phyloP scores from a whole-genome alignment of 768 basidiomycete species.

The Rubroboletus pulcherrimus region DNA sequence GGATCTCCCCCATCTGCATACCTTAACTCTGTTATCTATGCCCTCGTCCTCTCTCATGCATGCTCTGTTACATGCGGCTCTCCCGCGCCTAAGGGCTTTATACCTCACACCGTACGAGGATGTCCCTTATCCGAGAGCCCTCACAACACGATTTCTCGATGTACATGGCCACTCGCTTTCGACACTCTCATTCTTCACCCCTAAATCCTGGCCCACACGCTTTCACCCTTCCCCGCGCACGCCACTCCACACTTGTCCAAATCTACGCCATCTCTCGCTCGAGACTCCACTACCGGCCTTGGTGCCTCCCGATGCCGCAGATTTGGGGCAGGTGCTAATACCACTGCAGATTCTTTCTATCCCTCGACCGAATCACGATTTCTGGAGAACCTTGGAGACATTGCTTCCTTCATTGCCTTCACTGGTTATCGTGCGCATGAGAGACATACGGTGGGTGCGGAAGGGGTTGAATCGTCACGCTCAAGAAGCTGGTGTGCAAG shows the following conservation, averaged over 20 bases:
- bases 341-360: slow-evolving; percentile 66
- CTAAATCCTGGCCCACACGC: slow-evolving; percentile 63
- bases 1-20: slow-evolving; percentile 53
- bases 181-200: slow-evolving; percentile 64
- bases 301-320: slow-evolving; percentile 23
- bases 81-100: slow-evolving; percentile 62
- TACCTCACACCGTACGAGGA: slow-evolving; percentile 75
- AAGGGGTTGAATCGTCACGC: slow-evolving; percentile 63
- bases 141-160: slow-evolving; percentile 55
- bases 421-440: slow-evolving; percentile 52
- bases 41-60: slow-evolving; percentile 61
- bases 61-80: slow-evolving; percentile 52
- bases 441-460: slow-evolving; percentile 72
- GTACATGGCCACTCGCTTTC: slow-evolving; percentile 55
- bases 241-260: slow-evolving; percentile 48
- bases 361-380: slow-evolving; percentile 64
- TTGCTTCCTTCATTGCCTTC: slow-evolving; percentile 54
- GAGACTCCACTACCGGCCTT: slow-evolving; percentile 64
- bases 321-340: slow-evolving; percentile 28
- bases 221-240: slow-evolving; percentile 51
- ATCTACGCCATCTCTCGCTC: slow-evolving; percentile 66
- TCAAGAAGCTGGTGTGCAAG: slow-evolving; percentile 72
- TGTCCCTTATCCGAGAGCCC: slow-evolving; percentile 53
- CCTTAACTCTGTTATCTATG: slow-evolving; percentile 61
- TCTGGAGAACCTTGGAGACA: slow-evolving; percentile 52